Evolutionary conservation across 2,329 filamentous ascomycete species (phyloP).

Genomic region (Botryotinia narcissicola): DNA sequence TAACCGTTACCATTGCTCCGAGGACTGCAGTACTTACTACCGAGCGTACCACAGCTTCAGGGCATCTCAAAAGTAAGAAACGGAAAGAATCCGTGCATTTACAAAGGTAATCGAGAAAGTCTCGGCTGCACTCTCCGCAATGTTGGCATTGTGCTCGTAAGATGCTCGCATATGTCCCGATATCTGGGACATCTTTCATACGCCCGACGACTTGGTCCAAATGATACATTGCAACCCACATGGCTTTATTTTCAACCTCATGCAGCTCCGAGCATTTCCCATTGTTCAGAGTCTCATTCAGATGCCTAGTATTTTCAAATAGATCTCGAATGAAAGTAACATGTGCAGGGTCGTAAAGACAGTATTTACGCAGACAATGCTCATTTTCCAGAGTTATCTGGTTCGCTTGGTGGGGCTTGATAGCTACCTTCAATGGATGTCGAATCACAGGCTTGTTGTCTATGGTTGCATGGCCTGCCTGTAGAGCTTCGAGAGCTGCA

Average conservation of each 20-base stretch:
- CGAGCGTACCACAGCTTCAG: constrained; percentile 54
- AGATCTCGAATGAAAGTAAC: constrained; percentile 63
- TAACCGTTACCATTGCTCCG: constrained; percentile 52
- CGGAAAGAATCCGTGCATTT: constrained; percentile 56
- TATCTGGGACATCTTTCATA: constrained; percentile 64
- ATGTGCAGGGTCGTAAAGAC: constrained; percentile 73
- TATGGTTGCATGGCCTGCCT: background rate
- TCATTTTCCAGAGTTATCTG: constrained; percentile 72
- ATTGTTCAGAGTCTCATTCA: constrained; percentile 47
- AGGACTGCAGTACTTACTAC: constrained; percentile 53
- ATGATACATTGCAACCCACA: constrained; percentile 60
- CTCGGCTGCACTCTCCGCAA: constrained; percentile 55
- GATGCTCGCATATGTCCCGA: constrained; percentile 53
- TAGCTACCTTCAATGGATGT: constrained; percentile 46
- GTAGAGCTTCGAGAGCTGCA: background rate
- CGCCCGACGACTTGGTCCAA: constrained; percentile 74
- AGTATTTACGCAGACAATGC: constrained; percentile 70
- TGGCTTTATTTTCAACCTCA: constrained; percentile 47
- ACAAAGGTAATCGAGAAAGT: constrained; percentile 61
- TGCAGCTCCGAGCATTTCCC: constrained; percentile 51
- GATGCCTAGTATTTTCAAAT: constrained; percentile 54
- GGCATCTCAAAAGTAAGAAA: constrained; percentile 62
- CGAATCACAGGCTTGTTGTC: constrained; percentile 37
- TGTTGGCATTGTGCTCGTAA: constrained; percentile 50
- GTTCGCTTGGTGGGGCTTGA: constrained; percentile 49